A percentile compares a stretch with the other conserved stretches of the same genome.
Evolutionary conservation across 768 basidiomycete species (phyloP).

Genomic region (Ramaria sp.): DNA sequence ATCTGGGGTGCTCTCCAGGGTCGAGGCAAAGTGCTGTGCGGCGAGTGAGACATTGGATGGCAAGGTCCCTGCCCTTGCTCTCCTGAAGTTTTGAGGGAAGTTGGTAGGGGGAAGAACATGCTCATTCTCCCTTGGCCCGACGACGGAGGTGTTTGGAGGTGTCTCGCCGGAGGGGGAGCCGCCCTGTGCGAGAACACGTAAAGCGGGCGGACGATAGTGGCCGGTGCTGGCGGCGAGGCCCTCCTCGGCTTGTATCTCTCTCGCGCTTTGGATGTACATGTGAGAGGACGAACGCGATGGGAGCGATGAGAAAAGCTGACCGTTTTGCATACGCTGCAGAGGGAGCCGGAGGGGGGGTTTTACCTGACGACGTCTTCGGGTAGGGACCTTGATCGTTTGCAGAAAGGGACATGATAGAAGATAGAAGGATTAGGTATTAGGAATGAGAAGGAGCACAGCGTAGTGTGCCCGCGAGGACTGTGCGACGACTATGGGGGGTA

Average conservation of each 20-base stretch:
- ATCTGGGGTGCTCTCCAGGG: conserved; percentile 29
- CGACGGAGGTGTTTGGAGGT: conserved; percentile 42
- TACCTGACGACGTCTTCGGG: conserved; percentile 75
- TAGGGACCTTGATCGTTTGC: conserved; percentile 66
- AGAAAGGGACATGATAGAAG: conserved; percentile 82
- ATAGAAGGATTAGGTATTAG: conserved; percentile 76
- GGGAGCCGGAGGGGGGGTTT: conserved; percentile 84
- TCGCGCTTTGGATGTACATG: conserved; percentile 43
- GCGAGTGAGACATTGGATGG: conserved; percentile 91
- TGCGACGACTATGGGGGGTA: conserved; percentile 5
- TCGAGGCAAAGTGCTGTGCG: conserved; percentile 70
- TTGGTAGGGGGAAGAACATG: conserved; percentile 56
- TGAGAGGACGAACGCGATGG: conserved; percentile 10
- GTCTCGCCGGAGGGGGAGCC: conserved; percentile 67
- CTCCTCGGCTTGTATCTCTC: conserved; percentile 78
- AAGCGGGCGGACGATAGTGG: conserved; percentile 68
- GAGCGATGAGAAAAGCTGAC: conserved; percentile 26
- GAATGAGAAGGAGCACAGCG: conserved; percentile 8
- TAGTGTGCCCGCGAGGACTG: conserved; percentile 8
- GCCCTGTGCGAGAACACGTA: conserved; percentile 55
- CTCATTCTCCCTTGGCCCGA: conserved; percentile 36
- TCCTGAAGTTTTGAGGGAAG: conserved; percentile 79
- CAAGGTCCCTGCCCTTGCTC: conserved; percentile 95
- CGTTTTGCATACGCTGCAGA: conserved; percentile 86
- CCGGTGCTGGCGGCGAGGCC: conserved; percentile 40